Percentiles rank a stretch among this genome's conserved stretches.
phyloP scores from a whole-genome alignment of 1,284 basidiomycete genomes.

The Ganoderma lingzhi region DNA sequence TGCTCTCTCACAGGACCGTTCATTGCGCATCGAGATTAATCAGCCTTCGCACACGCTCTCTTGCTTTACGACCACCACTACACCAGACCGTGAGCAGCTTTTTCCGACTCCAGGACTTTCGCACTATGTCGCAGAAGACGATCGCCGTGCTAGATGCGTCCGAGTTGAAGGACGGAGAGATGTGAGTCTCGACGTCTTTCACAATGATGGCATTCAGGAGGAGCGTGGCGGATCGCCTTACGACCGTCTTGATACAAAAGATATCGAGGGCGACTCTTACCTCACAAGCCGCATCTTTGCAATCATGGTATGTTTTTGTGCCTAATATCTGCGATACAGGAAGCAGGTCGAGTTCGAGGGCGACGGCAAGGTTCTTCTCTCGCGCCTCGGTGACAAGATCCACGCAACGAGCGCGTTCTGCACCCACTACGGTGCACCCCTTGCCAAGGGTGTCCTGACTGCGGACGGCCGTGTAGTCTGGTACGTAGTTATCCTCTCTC shows the following conservation, averaged over 20 bases:
- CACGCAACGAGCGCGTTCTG: slow-evolving; percentile 88
- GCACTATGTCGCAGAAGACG: slow-evolving; percentile 57
- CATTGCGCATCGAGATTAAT: slow-evolving; percentile 14
- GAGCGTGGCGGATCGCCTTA: background rate
- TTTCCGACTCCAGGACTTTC: background rate
- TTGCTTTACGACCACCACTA: slow-evolving; percentile 24
- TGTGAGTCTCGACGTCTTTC: slow-evolving; percentile 52
- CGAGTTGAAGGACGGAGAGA: slow-evolving; percentile 81
- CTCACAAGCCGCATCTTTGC: too few species aligned
- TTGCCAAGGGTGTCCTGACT: slow-evolving; percentile 86
- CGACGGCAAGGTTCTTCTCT: slow-evolving; percentile 84
- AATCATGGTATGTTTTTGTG: background rate
- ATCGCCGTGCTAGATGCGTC: slow-evolving; percentile 69
- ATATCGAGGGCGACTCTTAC: background rate
- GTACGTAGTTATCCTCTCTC: slow-evolving; percentile 47
- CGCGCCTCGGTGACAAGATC: slow-evolving; percentile 77
- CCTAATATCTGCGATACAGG: slow-evolving; percentile 48
- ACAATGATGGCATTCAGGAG: background rate
- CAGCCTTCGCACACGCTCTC: slow-evolving; percentile 12
- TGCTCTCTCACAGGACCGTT: slow-evolving; percentile 27
- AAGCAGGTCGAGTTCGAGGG: slow-evolving; percentile 84
- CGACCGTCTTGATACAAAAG: background rate
- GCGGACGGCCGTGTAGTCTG: slow-evolving; percentile 84
- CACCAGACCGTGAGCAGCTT: slow-evolving; percentile 1
- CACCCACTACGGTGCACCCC: slow-evolving; percentile 88